Base-by-base conservation (phyloP, 1,284 basidiomycete species). In the Bjerkandera adusta region DNA sequence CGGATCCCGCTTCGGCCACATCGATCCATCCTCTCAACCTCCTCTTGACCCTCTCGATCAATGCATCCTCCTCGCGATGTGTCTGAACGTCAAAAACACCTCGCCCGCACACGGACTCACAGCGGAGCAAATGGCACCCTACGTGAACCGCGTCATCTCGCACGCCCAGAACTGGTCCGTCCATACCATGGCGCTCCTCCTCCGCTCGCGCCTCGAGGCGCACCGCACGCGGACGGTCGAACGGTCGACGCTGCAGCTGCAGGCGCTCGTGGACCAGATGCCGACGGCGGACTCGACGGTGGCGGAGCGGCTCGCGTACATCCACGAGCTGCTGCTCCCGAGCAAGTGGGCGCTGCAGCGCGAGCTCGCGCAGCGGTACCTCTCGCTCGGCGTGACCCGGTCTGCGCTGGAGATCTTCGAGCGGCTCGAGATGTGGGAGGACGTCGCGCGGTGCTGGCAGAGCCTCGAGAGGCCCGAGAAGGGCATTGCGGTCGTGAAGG, bases 371-470 rank as follows among this genome's bases (percentile, higher is more conserved):
- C 68, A 77, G 57, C 80, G 91, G 35, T 93, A 88, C 68, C 70
- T 92, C 49, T 77, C 79, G 15, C 72, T 97, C 43, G 95, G 95
- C 16, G 91, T 95, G 47, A 75, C 89, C 48, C 84, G 85, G 56
- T 92, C 89, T 3, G 92, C 94, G 0, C 70, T 97, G 41, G 92
- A 90, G 64, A 93, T 97, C 48, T 97, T 93, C 63, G 88, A 92
- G 65, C 77, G 89, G 36, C 72, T 96, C 48, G 92, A 97, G 69
- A 93, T 97, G 92, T 97, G 93, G 93, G 94, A 96, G 68, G 90
- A 97, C 53, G 93, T 89, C 6, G 91, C 92, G 21, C 76, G 79
- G 51, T 97, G 94, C 64, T 88, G 86, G 72, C 82, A 85, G 52
- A 73, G 82, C 21, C 76, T 95, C 67, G 94, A 95, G 55, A 72